Base-by-base conservation (phyloP, 169 alveolate genomes). In the Plasmodium fragile region DNA sequence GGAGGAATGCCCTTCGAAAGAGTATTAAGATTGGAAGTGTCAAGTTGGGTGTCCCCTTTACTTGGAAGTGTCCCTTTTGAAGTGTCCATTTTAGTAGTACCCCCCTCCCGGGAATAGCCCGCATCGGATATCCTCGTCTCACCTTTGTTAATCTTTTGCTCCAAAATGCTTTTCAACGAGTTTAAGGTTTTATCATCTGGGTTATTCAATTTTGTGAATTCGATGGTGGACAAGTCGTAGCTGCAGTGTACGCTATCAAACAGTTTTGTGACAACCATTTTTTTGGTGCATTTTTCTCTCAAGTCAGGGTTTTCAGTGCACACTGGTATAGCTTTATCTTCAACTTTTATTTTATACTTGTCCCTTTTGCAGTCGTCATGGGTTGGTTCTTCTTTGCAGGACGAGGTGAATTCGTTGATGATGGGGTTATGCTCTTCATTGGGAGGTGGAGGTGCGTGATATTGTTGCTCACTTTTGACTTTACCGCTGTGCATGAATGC, bases 201-300 rank as follows among this genome's bases (percentile, higher is more conserved):
- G n/a, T 28, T 78, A 2, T 65, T 59, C 18, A 87, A 32, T 78
- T 87, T 87, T 0, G 89, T 77, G 45, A 59, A 87, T 43, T 87
- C 93, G 70, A 87, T 34, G 25, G 70, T 75, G 8, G 87, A 75
- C 18, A 87, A 7, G 36, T 87, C 90, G 70, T 87, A 87, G 49
- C 82, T 78, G 41, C 89, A 78, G 71, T 77, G 79, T 55, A 87
- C 70, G 49, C 90, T 87, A 49, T 87, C 93, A 49, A 87, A 87
- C 32, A 87, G 70, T 87, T 87, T 87, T 2, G 72, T 87, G 22
- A 87, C 71, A 36, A 39, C 79, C n/a, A 87, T 87, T 78, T 87
- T 87, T 75, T 78, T 75, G 53, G 43, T 36, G 2, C 34, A 1
- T 30, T 59, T 87, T n/a, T 32, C 30, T 5, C n/a, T n/a, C 1